Conservation (phyloP, 495 filamentous ascomycete species). For the Penicillium bovifimosum region DNA sequence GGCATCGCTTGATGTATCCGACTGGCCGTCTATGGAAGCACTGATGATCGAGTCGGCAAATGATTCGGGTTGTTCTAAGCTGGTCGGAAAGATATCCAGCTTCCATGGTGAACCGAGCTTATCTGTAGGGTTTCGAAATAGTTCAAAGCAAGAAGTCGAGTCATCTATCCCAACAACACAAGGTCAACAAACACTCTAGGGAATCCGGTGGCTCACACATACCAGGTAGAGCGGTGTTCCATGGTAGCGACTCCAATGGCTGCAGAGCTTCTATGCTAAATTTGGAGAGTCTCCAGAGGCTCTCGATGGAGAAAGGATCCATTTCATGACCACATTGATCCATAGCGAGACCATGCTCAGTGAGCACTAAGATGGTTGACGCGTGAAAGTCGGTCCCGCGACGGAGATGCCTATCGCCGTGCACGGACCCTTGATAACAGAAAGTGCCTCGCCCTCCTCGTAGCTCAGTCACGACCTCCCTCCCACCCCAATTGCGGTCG, state of each 20-base stretch:
- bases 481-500: background rate
- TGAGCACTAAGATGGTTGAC: slow-evolving; percentile 8
- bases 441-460: slow-evolving; percentile 8
- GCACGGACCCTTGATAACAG: slow-evolving; percentile 37
- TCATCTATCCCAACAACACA: slow-evolving; percentile 20
- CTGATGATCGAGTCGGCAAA: slow-evolving; percentile 23
- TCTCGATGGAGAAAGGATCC: slow-evolving; percentile 67
- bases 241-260: slow-evolving; percentile 35
- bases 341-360: slow-evolving; percentile 33
- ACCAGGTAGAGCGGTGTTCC: slow-evolving; percentile 35
- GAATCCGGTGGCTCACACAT: slow-evolving; percentile 5
- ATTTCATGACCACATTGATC: slow-evolving; percentile 42
- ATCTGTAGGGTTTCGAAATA: slow-evolving; percentile 15
- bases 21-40: slow-evolving; percentile 27
- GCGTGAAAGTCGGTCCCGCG: slow-evolving; percentile 16
- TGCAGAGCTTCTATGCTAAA: slow-evolving; percentile 39
- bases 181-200: background rate
- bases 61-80: slow-evolving; percentile 15
- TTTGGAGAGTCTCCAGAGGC: slow-evolving; percentile 53
- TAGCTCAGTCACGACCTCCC: slow-evolving; percentile 5
- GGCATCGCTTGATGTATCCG: slow-evolving; percentile 4
- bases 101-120: slow-evolving; percentile 27
- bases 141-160: slow-evolving; percentile 23
- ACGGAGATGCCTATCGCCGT: slow-evolving; percentile 17
- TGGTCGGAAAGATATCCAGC: slow-evolving; percentile 28